These are phyloP conservation scores for Cryptosporidium sp. DNA, from an alignment of 169 alveolate species.

Conservation along the genomic window DNA sequence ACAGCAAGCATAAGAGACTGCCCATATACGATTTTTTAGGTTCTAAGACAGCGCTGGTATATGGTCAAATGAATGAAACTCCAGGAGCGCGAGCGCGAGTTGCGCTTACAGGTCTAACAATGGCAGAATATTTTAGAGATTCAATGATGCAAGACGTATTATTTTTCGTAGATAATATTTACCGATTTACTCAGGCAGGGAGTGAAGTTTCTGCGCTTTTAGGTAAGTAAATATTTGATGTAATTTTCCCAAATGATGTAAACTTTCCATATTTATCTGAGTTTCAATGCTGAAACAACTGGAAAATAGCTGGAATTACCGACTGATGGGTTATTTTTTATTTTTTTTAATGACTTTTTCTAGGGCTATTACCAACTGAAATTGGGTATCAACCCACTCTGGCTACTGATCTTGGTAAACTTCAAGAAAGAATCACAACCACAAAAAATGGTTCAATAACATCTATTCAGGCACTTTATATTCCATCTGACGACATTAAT, in stretches of 20 bases:
- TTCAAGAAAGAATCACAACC: conserved; percentile 97
- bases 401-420: conserved; percentile 97
- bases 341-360: background rate
- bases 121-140: conserved; percentile 99
- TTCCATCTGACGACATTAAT: conserved; percentile 98
- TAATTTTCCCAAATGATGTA: conserved; percentile 30
- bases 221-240: conserved; percentile 5
- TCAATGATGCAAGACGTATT: conserved; percentile 96
- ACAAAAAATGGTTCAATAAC: conserved; percentile 97
- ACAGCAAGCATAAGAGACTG: conserved; percentile 6
- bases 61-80: conserved; percentile 99
- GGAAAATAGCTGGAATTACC: conserved; percentile 77
- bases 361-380: conserved; percentile 97
- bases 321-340: conserved; percentile 43
- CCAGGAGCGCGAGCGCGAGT: conserved; percentile 99
- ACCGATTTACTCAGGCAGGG: conserved; percentile 97
- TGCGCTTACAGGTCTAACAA: conserved; percentile 97
- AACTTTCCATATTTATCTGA: background rate
- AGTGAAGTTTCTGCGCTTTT: conserved; percentile 97
- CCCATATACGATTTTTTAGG: conserved; percentile 86
- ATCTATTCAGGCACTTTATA: conserved; percentile 98
- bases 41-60: conserved; percentile 97
- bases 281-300: conserved; percentile 58
- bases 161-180: conserved; percentile 96
- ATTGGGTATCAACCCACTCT: conserved; percentile 98